Percentiles rank a stretch among this genome's conserved stretches.
phyloP scores from a whole-genome alignment of 2,329 filamentous ascomycete genomes.

The Mycosphaerella arachidis region DNA sequence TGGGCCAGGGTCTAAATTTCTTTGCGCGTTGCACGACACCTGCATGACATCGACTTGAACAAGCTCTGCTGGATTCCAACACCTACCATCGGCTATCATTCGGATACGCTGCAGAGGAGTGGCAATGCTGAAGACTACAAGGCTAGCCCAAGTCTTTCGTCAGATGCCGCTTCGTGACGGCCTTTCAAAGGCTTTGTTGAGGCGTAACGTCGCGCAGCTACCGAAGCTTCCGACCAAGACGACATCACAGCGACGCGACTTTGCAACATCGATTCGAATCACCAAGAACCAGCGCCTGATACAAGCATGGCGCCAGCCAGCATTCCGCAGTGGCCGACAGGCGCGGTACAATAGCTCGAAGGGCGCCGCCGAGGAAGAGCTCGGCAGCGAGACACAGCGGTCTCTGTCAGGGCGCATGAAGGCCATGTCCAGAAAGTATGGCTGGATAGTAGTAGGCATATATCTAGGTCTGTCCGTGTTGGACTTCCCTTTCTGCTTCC shows the following conservation, averaged over 20 bases:
- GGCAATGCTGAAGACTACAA: constrained; percentile 18
- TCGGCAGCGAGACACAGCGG: constrained; percentile 13
- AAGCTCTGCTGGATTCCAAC: not conserved
- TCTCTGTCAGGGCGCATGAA: constrained; percentile 63
- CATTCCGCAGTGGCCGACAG: constrained; percentile 20
- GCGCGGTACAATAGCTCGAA: constrained; percentile 36
- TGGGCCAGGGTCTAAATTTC: not conserved
- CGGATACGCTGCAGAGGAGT: not conserved
- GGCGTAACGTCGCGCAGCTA: constrained; percentile 9
- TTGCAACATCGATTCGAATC: constrained; percentile 8
- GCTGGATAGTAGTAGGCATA: constrained; percentile 88
- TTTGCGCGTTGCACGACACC: not conserved
- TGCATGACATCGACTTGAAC: not conserved
- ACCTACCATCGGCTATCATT: not conserved
- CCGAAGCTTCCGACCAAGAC: constrained; percentile 6
- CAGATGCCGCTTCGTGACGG: constrained; percentile 13
- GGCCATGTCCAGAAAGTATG: constrained; percentile 86
- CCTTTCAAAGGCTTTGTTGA: constrained; percentile 3
- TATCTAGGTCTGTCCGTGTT: constrained; percentile 78
- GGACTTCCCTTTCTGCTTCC: constrained; percentile 93
- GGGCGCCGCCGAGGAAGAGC: constrained; percentile 7
- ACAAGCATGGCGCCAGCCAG: constrained; percentile 16
- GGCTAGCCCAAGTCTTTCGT: constrained; percentile 10
- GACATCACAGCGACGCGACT: constrained; percentile 7
- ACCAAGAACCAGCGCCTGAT: constrained; percentile 1